Evolutionary conservation across 306 rosid species (phyloP), one percentile per base, ranked within the genome.

Genomic region (Luffa acutangula): DNA sequence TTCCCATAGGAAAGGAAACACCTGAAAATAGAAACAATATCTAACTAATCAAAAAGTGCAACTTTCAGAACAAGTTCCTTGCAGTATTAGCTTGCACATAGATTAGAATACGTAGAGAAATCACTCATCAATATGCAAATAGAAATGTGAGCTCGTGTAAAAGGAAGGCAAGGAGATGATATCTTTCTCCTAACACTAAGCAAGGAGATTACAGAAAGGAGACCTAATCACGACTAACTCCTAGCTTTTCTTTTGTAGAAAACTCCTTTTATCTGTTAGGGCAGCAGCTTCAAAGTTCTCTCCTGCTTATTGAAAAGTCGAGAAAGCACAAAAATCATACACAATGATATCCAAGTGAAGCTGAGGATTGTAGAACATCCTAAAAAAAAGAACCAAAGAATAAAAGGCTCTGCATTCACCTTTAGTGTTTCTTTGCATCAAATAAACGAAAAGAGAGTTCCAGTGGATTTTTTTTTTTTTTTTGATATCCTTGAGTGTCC

Each of bases 1-100:
- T 96, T 66, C 98, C 99, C 99, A 95, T 86, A 18, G 99, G 99
- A 81, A 95, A 95, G 88, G 97, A 88, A 80, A 95, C 88, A 81
- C 97, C 99, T 95, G 82, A 46, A 80, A 70, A 63, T 78, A 78
- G 34, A 58, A 81, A 73, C 78, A 88, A 46, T 18, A 78, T 18
- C 36, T 17, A 53, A 33, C 34, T 75, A 53, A 75, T 75, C 46
- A 75, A 36, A 8, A 52, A 9, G 46, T 36, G 79, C 67, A 84
- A 76, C 80, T 84, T 39, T 82, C 75, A 81, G 54, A 33, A 69
- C 75, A 80, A 70, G 81, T 39, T 43, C 81, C 10, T 54, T 4
- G 37, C 37, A 10, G 39, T 70, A 70, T 70, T 45, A 20, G 3
- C n/a, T 70, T 43, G 54, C 54, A 69, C 53, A 45, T 69, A 2